Percentiles rank a stretch among this genome's conserved stretches.
These are phyloP conservation scores for Metschnikowia borealis DNA, from an alignment of 805 yeast species.

Conservation along the genomic window DNA sequence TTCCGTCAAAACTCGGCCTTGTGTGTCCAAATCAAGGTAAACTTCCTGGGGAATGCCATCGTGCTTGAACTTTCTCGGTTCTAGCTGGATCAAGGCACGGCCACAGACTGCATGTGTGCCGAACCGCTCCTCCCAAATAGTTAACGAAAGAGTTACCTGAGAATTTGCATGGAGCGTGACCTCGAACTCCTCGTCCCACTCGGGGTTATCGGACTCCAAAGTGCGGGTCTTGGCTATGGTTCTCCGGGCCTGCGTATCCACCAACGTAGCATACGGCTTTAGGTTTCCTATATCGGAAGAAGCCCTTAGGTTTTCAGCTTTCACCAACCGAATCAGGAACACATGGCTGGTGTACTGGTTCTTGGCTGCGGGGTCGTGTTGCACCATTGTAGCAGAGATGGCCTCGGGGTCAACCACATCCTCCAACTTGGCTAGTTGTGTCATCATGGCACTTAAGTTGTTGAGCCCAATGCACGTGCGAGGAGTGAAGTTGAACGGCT, in stretches of 20 bases:
- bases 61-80: slow-evolving; percentile 58
- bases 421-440: slow-evolving; percentile 50
- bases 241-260: slow-evolving; percentile 50
- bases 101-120: slow-evolving; percentile 65
- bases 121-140: slow-evolving; percentile 65
- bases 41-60: slow-evolving; percentile 66
- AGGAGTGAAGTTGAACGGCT: slow-evolving; percentile 55
- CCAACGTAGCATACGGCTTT: slow-evolving; percentile 59
- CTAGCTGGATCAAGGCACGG: slow-evolving; percentile 53
- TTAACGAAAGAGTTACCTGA: slow-evolving; percentile 48
- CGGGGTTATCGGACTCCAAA: slow-evolving; percentile 60
- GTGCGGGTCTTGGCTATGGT: slow-evolving; percentile 70
- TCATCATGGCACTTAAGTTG: slow-evolving; percentile 52
- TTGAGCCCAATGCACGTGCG: slow-evolving; percentile 75
- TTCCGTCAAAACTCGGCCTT: slow-evolving; percentile 63
- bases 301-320: slow-evolving; percentile 55
- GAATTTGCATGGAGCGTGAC: slow-evolving; percentile 36
- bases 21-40: slow-evolving; percentile 57
- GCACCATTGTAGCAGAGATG: slow-evolving; percentile 40
- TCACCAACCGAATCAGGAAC: slow-evolving; percentile 58
- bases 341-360: slow-evolving; percentile 44
- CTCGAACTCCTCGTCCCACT: slow-evolving; percentile 88
- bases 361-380: slow-evolving; percentile 29
- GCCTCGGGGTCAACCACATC: slow-evolving; percentile 55
- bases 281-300: slow-evolving; percentile 32